phyloP scores from a whole-genome alignment of 1,284 basidiomycete species.

The Austroboletus niveus region DNA sequence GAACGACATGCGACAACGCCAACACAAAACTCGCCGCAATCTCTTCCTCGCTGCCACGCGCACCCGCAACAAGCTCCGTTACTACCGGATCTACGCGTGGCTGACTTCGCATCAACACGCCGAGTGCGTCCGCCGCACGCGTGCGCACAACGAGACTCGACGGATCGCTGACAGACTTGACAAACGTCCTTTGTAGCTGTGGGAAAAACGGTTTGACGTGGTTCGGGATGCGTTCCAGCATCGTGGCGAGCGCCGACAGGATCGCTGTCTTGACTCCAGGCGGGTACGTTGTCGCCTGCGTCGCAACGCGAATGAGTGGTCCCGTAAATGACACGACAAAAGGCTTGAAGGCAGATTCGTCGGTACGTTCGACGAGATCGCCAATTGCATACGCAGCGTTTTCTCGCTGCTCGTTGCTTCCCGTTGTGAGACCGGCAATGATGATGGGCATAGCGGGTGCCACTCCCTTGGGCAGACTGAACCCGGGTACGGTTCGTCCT shows the following conservation, averaged over 20 bases:
- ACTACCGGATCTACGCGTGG: constrained; percentile 84
- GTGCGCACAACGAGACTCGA: constrained; percentile 79
- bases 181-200: constrained; percentile 94
- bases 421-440: constrained; percentile 82
- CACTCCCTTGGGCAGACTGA: constrained; percentile 89
- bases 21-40: constrained; percentile 75
- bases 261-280: constrained; percentile 91
- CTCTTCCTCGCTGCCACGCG: constrained; percentile 66
- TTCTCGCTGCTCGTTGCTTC: constrained; percentile 84
- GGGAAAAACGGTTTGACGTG: constrained; percentile 99
- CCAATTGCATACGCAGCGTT: constrained; percentile 94
- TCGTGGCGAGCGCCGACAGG: constrained; percentile 75
- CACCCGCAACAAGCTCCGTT: constrained; percentile 80
- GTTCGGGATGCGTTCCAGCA: constrained; percentile 81
- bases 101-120: constrained; percentile 91
- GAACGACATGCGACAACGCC: constrained; percentile 78
- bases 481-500: constrained; percentile 81
- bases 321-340: constrained; percentile 97
- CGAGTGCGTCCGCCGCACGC: constrained; percentile 82
- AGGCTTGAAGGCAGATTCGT: constrained; percentile 88
- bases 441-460: constrained; percentile 86
- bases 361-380: constrained; percentile 90
- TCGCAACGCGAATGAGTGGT: constrained; percentile 92
- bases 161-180: constrained; percentile 88
- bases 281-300: constrained; percentile 83